Evolutionary conservation across 108 stramenopile genomes (phyloP).

Genomic region (Fragilariopsis cylindrus): DNA sequence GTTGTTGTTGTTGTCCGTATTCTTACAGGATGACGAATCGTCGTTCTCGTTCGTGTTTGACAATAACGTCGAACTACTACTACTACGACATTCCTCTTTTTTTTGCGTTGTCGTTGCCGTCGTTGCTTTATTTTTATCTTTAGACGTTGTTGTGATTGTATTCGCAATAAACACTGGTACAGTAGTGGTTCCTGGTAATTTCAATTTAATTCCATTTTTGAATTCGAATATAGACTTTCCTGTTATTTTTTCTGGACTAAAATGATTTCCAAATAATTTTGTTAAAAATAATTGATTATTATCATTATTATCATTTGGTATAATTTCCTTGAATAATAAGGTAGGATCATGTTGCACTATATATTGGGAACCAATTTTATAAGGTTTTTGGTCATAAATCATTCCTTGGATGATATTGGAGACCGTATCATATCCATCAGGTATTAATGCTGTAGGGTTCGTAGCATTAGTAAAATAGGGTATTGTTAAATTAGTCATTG

Average conservation of each 20-base stretch:
- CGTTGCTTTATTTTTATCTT: background rate
- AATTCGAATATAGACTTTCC: too few relatives aligned
- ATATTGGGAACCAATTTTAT: constrained; percentile 83
- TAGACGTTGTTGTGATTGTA: background rate
- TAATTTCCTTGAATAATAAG: constrained; percentile 40
- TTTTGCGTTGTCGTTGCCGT: background rate
- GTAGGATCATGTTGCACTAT: constrained; percentile 58
- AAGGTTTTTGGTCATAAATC: constrained; percentile 32
- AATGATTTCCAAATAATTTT: constrained; percentile 68
- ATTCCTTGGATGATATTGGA: constrained; percentile 35
- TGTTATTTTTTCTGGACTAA: constrained; percentile 28
- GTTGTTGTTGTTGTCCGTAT: background rate
- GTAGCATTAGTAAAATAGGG: constrained; percentile 72
- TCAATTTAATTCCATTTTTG: background rate
- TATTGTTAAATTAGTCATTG: constrained; percentile 36
- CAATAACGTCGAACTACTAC: too few relatives aligned
- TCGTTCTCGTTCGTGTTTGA: too few relatives aligned
- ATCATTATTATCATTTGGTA: background rate
- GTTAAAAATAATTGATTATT: constrained; percentile 31
- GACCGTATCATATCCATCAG: constrained; percentile 45
- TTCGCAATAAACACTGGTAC: constrained; percentile 75
- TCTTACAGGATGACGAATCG: background rate
- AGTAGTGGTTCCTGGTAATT: constrained; percentile 57
- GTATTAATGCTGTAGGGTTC: constrained; percentile 48
- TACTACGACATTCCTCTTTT: too few relatives aligned